Base-by-base conservation (phyloP, 805 yeast species). In the Lachancea lanzarotensis region DNA sequence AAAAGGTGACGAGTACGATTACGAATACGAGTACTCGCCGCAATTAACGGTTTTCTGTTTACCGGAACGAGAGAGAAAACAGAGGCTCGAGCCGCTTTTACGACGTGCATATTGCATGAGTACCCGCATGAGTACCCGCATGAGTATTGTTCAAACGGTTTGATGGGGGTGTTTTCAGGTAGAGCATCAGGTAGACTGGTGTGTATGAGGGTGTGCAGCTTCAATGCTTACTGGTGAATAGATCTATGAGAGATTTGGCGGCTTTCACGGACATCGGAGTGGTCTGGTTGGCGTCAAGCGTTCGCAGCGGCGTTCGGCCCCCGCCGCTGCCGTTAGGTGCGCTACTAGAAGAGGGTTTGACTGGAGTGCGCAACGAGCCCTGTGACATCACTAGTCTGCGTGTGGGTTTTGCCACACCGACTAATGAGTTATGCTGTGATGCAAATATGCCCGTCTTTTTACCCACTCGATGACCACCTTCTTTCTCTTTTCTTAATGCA, bases 191-290 rank as follows among this genome's bases (percentile, higher is more conserved):
- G 29, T 11, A 8, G n/a, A n/a, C n/a, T n/a, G n/a, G n/a, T n/a
- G n/a, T n/a, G n/a, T n/a, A n/a, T n/a, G n/a, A n/a, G n/a, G n/a
- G n/a, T n/a, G n/a, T n/a, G n/a, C n/a, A 13, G 11, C 7, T 13
- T 32, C 35, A 45, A 3, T 51, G 51, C 37, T 45, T 51, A 43
- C 65, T 58, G 18, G 64, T 54, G 40, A 62, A 62, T 18, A 63
- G 51, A 22, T 62, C 60, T 13, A 65, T 40, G 42, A 65, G 48
- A 5, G 68, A 64, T 41, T 61, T 62, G 2, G 69, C 69, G 19
- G 67, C 68, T 33, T 61, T 59, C 11, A 63, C 61, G 35, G 66
- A 61, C 55, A 59, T 51, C 30, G 68, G 67, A 0, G 67, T 65
- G 38, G 55, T 53, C 41, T 58, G 57, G 25, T 33, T 29, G 22